phyloP scores from a whole-genome alignment of 1,284 basidiomycete species.

The Rhodotorula sp. region DNA sequence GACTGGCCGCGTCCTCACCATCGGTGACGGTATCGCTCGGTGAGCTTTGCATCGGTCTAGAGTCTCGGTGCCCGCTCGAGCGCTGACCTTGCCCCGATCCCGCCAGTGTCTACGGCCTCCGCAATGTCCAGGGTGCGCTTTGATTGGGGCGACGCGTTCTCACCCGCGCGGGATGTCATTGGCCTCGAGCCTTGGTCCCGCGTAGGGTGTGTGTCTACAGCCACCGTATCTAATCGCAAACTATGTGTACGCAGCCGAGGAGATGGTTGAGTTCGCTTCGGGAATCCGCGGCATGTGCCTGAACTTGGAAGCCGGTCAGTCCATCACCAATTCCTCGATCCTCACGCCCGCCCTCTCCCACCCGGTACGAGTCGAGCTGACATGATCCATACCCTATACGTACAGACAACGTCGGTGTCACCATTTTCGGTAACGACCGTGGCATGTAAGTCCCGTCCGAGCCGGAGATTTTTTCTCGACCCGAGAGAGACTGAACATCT shows the following conservation, averaged over 20 bases:
- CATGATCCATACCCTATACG: not conserved
- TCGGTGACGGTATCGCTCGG: slow-evolving; percentile 98
- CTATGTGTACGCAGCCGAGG: slow-evolving; percentile 67
- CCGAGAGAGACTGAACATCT: not conserved
- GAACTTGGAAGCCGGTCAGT: slow-evolving; percentile 99
- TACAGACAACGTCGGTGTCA: slow-evolving; percentile 69
- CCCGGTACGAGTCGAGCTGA: not conserved
- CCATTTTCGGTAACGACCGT: slow-evolving; percentile 99
- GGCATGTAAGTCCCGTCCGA: slow-evolving; percentile 50
- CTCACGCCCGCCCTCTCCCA: not conserved
- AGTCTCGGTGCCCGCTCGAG: not conserved
- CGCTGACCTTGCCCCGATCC: slow-evolving; percentile 8
- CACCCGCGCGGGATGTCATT: too few species aligned
- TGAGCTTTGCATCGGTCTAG: slow-evolving; percentile 9
- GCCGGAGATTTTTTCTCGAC: too few species aligned
- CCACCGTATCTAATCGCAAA: not conserved
- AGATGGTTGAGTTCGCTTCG: slow-evolving; percentile 99
- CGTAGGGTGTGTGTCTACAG: too few species aligned
- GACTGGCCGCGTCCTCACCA: slow-evolving; percentile 97
- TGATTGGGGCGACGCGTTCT: not conserved
- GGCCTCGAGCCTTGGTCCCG: not conserved
- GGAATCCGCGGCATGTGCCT: slow-evolving; percentile 77
- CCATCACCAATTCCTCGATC: too few species aligned
- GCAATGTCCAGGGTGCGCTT: slow-evolving; percentile 76
- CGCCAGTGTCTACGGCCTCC: slow-evolving; percentile 76